A percentile compares a stretch with the other conserved stretches of the same genome.
Conservation (phyloP, 192 early-diverging fungal species). For the Coemansia sp. region DNA sequence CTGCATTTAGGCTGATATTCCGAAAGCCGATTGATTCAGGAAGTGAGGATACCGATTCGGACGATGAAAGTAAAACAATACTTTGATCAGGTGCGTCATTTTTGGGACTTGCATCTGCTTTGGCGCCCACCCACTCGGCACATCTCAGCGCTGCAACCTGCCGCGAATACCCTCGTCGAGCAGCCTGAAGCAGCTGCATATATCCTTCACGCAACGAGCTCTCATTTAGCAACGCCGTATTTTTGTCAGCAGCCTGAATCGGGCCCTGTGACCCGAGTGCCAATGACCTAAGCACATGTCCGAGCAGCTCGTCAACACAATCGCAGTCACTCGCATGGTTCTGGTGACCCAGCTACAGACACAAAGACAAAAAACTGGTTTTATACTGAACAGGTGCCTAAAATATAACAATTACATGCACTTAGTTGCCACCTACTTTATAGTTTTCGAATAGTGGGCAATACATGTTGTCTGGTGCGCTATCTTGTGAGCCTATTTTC, state of each 20-base stretch:
- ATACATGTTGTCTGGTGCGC: constrained; percentile 12
- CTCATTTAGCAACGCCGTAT: constrained; percentile 4
- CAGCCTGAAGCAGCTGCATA: constrained; percentile 17
- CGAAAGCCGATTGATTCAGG: background rate
- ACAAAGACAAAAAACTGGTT: constrained; percentile 4
- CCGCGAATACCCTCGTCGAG: constrained; percentile 15
- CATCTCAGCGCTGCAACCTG: constrained; percentile 14
- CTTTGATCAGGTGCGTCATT: background rate
- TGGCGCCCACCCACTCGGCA: constrained; percentile 15
- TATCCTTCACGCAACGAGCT: constrained; percentile 21
- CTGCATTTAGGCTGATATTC: background rate
- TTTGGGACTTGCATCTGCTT: background rate
- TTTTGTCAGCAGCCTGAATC: background rate
- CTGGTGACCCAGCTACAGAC: constrained; percentile 17
- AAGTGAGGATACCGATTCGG: background rate
- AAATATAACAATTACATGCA: background rate
- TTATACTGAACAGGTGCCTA: background rate
- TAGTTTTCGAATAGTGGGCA: constrained; percentile 38
- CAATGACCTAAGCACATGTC: constrained; percentile 13
- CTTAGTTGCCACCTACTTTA: constrained; percentile 13
- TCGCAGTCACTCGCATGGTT: constrained; percentile 9
- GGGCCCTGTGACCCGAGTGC: background rate
- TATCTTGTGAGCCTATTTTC: constrained; percentile 17
- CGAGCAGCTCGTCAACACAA: constrained; percentile 16
- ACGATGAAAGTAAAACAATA: background rate